Evolutionary conservation across 2,329 filamentous ascomycete species (phyloP).

Genomic region (Alternaria metachromatica): DNA sequence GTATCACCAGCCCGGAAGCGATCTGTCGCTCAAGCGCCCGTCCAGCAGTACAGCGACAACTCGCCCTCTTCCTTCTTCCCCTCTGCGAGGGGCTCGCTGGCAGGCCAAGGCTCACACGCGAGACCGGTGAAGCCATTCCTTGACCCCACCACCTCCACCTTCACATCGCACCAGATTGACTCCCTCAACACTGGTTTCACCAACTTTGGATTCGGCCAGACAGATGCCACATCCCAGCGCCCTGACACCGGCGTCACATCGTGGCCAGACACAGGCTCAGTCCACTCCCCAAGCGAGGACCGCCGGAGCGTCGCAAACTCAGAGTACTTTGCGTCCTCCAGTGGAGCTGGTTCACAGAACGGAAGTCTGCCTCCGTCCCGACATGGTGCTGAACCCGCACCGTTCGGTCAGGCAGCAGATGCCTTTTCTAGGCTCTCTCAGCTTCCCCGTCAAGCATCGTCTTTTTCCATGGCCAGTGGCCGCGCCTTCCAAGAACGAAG

Average conservation of each 20-base stretch:
- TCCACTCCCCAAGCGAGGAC: conserved; percentile 54
- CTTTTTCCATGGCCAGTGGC: conserved; percentile 57
- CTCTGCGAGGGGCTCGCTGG: conserved; percentile 26
- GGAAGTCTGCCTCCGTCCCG: conserved; percentile 64
- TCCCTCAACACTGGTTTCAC: conserved; percentile 42
- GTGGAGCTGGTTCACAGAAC: conserved; percentile 60
- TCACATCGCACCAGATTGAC: conserved; percentile 41
- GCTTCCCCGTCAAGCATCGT: conserved; percentile 54
- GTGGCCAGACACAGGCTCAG: conserved; percentile 45
- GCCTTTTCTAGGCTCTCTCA: conserved; percentile 37
- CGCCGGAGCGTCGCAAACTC: conserved; percentile 48
- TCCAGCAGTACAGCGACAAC: conserved; percentile 41
- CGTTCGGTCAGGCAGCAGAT: conserved; percentile 41
- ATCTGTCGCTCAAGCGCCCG: conserved; percentile 43
- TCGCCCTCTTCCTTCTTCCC: conserved; percentile 38
- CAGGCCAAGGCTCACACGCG: conserved; percentile 29
- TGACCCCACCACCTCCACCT: conserved; percentile 42
- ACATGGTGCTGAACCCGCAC: conserved; percentile 53
- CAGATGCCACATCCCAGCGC: conserved; percentile 37
- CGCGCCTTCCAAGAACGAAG: conserved; percentile 48
- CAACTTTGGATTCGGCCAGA: conserved; percentile 40
- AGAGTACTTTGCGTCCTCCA: conserved; percentile 54
- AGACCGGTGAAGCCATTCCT: conserved; percentile 41
- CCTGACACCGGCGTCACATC: conserved; percentile 36
- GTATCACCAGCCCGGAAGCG: conserved; percentile 48